Evolutionary conservation across 2,329 filamentous ascomycete genomes (phyloP), one percentile per base, ranked within the genome.

Genomic region (Penicillium sp.): DNA sequence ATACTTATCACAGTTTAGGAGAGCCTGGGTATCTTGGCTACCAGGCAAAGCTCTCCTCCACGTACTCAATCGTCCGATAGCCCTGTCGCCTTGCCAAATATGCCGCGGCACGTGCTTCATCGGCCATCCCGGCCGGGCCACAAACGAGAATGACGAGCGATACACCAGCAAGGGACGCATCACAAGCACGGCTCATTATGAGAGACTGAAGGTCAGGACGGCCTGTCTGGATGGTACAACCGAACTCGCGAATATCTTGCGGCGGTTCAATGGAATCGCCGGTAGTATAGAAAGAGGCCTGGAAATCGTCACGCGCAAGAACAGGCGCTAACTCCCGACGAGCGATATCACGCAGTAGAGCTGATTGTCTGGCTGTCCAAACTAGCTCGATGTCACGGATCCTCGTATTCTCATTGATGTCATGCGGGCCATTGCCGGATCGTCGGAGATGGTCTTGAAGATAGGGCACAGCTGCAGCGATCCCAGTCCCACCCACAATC

Each of bases 11-110:
- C 14, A 44, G 34, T 22, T 16, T 18, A 3, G 23, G 42, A 11
- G 6, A 20, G 11, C 7, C 27, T n/a, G 24, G 28, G 24, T 18
- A 13, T 31, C 16, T 44, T 22, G 16, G 14, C 40, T 51, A 67
- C 64, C 64, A 68, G 23, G 48, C 67, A 50, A 75, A 76, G 10
- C 68, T 70, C 52, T 77, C 74, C 51, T 77, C 74, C 31, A 74
- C 67, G 54, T 75, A 76, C 40, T 70, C 66, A 8, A 76, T 57
- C 0, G 62, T 55, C 5, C 42, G 41, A 39, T 65, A 61, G 1
- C 64, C 67, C 37, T 61, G 55, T 40, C 57, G 57, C 58, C 67
- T 59, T 7, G 69, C 67, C 8, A 59, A 35, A 42, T 70, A 65
- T 43, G 71, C 68, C 10, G 70, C 68, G 16, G 55, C 65, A 22